Percentiles rank a stretch among this genome's conserved stretches.
phyloP scores from a whole-genome alignment of 2,329 filamentous ascomycete species.

The Periconia sp. region DNA sequence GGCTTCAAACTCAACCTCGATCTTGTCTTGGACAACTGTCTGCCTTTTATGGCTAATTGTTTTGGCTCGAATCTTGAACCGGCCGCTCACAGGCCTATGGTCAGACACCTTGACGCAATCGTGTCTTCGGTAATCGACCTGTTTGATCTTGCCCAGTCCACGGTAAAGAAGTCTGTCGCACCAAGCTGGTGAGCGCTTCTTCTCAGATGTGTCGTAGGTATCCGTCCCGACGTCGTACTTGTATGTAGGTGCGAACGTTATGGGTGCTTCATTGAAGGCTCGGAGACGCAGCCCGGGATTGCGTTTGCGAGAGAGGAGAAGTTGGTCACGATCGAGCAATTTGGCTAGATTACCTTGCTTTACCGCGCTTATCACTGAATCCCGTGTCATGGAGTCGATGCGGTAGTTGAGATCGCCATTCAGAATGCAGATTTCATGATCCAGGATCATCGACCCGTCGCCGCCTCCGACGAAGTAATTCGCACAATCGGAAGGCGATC shows the following conservation, averaged over 20 bases:
- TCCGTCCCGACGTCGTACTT: slow-evolving; percentile 98
- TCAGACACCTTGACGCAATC: slow-evolving; percentile 85
- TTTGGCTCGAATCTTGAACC: slow-evolving; percentile 84
- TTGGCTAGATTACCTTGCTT: slow-evolving; percentile 81
- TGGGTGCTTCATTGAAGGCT: slow-evolving; percentile 87
- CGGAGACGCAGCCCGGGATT: slow-evolving; percentile 89
- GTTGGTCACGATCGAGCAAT: slow-evolving; percentile 89
- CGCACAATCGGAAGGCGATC: slow-evolving; percentile 68
- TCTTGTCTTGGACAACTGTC: slow-evolving; percentile 71
- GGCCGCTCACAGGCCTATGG: slow-evolving; percentile 88
- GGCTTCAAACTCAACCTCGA: slow-evolving; percentile 75
- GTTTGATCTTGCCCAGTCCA: slow-evolving; percentile 79
- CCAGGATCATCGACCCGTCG: slow-evolving; percentile 91
- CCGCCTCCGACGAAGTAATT: slow-evolving; percentile 90
- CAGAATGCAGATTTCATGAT: slow-evolving; percentile 95
- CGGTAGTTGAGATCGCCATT: slow-evolving; percentile 98
- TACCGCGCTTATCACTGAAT: slow-evolving; percentile 87
- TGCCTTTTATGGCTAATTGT: slow-evolving; percentile 73
- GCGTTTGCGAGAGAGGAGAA: slow-evolving; percentile 84
- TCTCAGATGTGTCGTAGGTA: slow-evolving; percentile 92
- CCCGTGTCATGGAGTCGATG: slow-evolving; percentile 94
- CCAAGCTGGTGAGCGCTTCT: slow-evolving; percentile 93
- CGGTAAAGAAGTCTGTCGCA: slow-evolving; percentile 92
- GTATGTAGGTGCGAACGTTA: slow-evolving; percentile 94
- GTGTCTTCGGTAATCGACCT: slow-evolving; percentile 86